Base-by-base conservation (phyloP, 208 protist species). In the Trypanosoma platydactyli region DNA sequence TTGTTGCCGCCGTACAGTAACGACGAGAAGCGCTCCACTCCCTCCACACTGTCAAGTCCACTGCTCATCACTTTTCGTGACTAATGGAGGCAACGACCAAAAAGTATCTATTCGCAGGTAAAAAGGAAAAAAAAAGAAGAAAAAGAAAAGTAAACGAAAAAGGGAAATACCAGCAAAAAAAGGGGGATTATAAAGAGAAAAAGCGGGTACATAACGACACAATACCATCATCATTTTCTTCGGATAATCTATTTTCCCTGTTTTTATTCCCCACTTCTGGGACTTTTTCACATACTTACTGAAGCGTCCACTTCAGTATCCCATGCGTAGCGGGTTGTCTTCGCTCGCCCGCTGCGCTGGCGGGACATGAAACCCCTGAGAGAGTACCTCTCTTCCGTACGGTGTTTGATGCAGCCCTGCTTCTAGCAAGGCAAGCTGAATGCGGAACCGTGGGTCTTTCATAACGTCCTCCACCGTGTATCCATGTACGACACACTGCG, bases 391-490 rank as follows among this genome's bases (percentile, higher is more conserved):
- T 46, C 89, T 78, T 0, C 81, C 89, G 48, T 95, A 95, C 12
- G 73, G 57, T 1, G 81, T 90, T 56, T 83, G 83, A 65, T 95
- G 89, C 40, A 95, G 67, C 9, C 86, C 86, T 12, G 81, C 89
- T 20, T 88, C 82, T 20, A 90, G 46, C 44, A 95, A 67, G 4
- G 89, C 89, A 12, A 89, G 71, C 62, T 88, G 90, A 33, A 95
- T 74, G 13, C 81, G 83, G 57, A 89, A 83, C n/a, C 89, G 81
- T 13, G 86, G 89, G 45, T 95, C 89, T 24, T 73, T 80, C 83
- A 91, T 89, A 22, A 95, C 71, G 59, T 91, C 71, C 16, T 92
- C 83, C 27, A 85, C 80, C 0, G 84, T 83, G 53, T 87, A 95
- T 11, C 89, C 89, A 58, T 80, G 61, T 0, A 79, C n/a, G 44